These are phyloP conservation scores for Phytophthora crassamura DNA, from an alignment of 352 stramenopile genomes.

Conservation along the genomic window DNA sequence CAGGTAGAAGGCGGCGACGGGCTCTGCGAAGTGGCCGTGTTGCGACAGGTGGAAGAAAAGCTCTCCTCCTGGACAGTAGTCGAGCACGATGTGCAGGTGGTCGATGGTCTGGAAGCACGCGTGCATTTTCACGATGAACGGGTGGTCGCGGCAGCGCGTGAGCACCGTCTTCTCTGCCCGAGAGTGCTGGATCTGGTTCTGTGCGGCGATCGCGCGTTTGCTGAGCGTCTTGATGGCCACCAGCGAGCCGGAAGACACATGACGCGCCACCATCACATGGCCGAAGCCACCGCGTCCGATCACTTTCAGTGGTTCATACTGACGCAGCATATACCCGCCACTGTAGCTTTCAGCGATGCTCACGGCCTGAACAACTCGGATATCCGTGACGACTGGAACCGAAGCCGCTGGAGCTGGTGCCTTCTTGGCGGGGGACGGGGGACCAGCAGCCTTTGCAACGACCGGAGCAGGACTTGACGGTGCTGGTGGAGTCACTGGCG, in stretches of 20 bases:
- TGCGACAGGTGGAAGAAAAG: conserved; percentile 91
- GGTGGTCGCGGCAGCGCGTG: conserved; percentile 88
- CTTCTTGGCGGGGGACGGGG: conserved; percentile 27
- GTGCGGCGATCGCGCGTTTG: conserved; percentile 78
- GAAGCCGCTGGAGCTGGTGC: conserved; percentile 23
- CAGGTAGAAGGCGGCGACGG: conserved; percentile 87
- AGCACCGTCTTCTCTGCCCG: conserved; percentile 88
- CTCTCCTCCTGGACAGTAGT: conserved; percentile 80
- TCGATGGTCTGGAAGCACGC: conserved; percentile 89
- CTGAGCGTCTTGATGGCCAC: conserved; percentile 85
- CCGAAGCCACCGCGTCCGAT: conserved; percentile 89
- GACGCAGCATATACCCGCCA: conserved; percentile 71
- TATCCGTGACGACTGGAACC: conserved; percentile 41
- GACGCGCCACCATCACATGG: conserved; percentile 81
- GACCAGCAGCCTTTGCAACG: conserved; percentile 10
- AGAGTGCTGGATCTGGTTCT: conserved; percentile 90
- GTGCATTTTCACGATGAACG: conserved; percentile 93
- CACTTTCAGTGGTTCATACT: conserved; percentile 83
- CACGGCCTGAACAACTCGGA: conserved; percentile 70
- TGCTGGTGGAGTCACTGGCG: conserved; percentile 17
- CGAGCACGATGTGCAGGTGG: conserved; percentile 73
- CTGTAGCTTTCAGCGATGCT: conserved; percentile 86
- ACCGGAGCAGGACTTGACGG: conserved; percentile 5
- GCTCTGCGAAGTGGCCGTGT: conserved; percentile 73
- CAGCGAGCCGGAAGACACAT: conserved; percentile 61